These are phyloP conservation scores for Colletotrichum sp. DNA, from an alignment of 2,329 filamentous ascomycete genomes.

Conservation along the genomic window DNA sequence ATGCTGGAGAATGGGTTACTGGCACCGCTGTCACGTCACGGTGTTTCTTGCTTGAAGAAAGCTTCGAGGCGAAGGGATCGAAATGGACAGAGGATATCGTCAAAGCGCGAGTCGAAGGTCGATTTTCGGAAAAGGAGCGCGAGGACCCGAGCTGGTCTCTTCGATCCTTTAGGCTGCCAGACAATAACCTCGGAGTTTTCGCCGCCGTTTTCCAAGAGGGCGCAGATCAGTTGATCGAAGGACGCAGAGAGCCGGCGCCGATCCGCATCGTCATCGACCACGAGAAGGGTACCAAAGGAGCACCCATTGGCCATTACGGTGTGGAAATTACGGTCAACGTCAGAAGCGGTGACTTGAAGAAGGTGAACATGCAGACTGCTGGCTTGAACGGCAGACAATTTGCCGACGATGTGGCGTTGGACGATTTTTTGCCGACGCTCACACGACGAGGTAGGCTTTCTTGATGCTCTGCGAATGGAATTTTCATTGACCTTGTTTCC, in stretches of 20 bases:
- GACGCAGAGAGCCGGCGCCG: constrained; percentile 70
- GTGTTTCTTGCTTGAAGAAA: constrained; percentile 74
- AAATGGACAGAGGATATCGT: constrained; percentile 85
- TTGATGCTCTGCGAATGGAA: not conserved
- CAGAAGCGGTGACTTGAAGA: constrained; percentile 55
- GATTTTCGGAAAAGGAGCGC: constrained; percentile 83
- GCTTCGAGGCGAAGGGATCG: constrained; percentile 78
- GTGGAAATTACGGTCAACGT: constrained; percentile 75
- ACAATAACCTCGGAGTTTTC: constrained; percentile 63
- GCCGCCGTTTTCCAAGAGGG: constrained; percentile 77
- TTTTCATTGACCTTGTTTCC: constrained; percentile 35
- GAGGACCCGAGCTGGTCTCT: constrained; percentile 84
- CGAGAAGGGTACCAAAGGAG: constrained; percentile 68
- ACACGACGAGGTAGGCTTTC: constrained; percentile 71
- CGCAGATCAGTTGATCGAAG: constrained; percentile 64
- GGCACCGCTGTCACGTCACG: constrained; percentile 63
- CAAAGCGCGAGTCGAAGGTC: constrained; percentile 84
- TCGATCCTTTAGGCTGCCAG: constrained; percentile 69
- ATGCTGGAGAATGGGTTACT: constrained; percentile 50
- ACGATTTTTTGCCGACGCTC: constrained; percentile 77
- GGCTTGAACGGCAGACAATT: constrained; percentile 75
- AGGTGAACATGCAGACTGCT: constrained; percentile 55
- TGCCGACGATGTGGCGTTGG: constrained; percentile 73
- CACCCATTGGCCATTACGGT: constrained; percentile 69
- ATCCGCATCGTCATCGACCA: constrained; percentile 78